phyloP scores from a whole-genome alignment of 78 protist species.

The Creolimax fragrantissima region DNA sequence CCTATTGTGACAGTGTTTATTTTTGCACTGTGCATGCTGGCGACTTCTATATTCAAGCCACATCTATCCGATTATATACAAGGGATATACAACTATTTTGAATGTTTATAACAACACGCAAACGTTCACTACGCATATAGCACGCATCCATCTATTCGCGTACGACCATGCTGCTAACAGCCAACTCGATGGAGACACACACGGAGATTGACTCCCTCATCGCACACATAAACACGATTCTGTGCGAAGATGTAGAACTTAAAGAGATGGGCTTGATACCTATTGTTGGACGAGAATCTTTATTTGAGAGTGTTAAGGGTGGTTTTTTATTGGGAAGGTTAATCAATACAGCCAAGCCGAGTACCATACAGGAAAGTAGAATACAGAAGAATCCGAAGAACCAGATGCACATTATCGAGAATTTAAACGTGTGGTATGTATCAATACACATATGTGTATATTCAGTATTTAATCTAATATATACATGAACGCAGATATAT shows the following conservation, averaged over 20 bases:
- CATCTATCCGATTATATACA: no score
- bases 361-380: not conserved
- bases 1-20: no score
- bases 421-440: not conserved
- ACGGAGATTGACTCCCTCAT: not conserved
- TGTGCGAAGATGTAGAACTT: not conserved
- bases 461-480: not conserved
- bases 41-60: no score
- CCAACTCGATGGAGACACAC: not conserved
- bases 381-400: not conserved
- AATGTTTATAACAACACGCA: no score
- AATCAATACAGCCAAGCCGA: not conserved
- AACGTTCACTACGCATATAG: no score
- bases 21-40: no score
- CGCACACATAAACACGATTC: not conserved
- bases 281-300: not conserved
- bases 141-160: no score
- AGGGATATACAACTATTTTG: no score
- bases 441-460: not conserved
- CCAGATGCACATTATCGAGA: not conserved
- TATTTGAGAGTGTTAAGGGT: not conserved
- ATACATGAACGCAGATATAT: not conserved
- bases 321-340: not conserved
- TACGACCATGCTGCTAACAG: not conserved
- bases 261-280: not conserved